These are phyloP conservation scores for Solanum dulcamara DNA, from an alignment of 257 asterid species.

Conservation along the genomic window DNA sequence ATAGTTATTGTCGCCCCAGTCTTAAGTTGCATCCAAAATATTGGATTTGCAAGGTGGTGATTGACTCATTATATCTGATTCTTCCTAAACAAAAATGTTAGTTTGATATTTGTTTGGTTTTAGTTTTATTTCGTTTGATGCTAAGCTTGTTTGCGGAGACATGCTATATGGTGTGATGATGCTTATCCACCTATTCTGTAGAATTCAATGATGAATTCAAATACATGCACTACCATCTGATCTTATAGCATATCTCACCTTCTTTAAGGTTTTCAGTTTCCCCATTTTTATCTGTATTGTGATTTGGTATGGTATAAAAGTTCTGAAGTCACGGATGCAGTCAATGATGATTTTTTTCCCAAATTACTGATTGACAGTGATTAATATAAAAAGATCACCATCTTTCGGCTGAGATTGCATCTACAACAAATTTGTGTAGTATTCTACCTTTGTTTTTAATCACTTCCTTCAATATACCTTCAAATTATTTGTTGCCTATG, in stretches of 20 bases:
- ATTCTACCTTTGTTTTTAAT: not conserved
- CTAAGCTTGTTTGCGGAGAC: not conserved
- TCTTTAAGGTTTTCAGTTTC: not conserved
- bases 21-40: slow-evolving; percentile 17
- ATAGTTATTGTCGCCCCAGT: slow-evolving; percentile 39
- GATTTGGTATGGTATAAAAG: not conserved
- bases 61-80: slow-evolving; percentile 22
- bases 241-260: slow-evolving; percentile 9
- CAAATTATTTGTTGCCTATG: slow-evolving; percentile 16
- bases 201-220: slow-evolving; percentile 40
- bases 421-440: not conserved
- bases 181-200: slow-evolving; percentile 40
- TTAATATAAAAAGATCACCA: slow-evolving; percentile 53
- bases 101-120: not conserved
- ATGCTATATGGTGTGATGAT: slow-evolving; percentile 22
- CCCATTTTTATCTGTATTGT: not conserved
- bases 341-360: slow-evolving; percentile 39
- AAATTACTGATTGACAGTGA: slow-evolving; percentile 33
- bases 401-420: slow-evolving; percentile 92
- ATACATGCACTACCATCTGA: slow-evolving; percentile 91
- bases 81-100: not conserved
- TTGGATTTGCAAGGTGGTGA: slow-evolving; percentile 25
- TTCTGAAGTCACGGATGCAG: slow-evolving; percentile 1
- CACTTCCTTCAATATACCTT: not conserved
- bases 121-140: not conserved